Base-by-base conservation (phyloP, 768 basidiomycete species). In the Calocera viscosa region DNA sequence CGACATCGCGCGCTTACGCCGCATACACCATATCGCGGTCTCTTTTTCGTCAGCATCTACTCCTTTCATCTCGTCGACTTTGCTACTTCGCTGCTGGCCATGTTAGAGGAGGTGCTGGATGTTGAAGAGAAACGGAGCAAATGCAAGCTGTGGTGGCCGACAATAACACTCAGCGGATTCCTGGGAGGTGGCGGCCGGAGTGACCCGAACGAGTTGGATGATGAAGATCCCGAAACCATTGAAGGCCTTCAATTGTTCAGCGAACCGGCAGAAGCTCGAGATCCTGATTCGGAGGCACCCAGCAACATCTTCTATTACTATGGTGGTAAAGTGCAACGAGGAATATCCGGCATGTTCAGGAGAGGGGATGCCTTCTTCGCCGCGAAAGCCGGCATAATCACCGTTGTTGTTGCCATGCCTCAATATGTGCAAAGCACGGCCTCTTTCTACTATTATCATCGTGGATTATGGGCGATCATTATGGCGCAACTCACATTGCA, bases 1-100 rank as follows among this genome's bases (percentile, higher is more conserved):
- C 53, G 53, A 26, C 30, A 26, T 28, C 2, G 19, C 5, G 53
- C 53, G 26, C 53, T 60, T 11, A 60, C 53, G 30, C 53, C 53
- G 30, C 11, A 16, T 10, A 60, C 53, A 19, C 53, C 53, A 8
- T 60, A 60, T 32, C 24, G 53, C 3, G 53, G 53, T 32, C 2
- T 60, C 14, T 60, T 60, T 22, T 60, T 60, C 26, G 26, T 60
- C 53, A 60, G 53, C 19, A 60, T 60, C 24, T 60, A 60, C 53
- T 60, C 26, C 16, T 60, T 60, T 19, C 53, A 60, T 26, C 30
- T 60, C 26, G 30, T 60, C 53, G 53, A 60, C 30, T 60, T 60
- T 19, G 53, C 53, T 5, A 12, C 14, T 3, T 11, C 53, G 2
- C 19, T 60, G 26, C 26, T 60, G 26, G 30, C 19, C 5, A 14